These are phyloP conservation scores for Arachis monticola DNA, from an alignment of 331 rosid species.

Conservation along the genomic window DNA sequence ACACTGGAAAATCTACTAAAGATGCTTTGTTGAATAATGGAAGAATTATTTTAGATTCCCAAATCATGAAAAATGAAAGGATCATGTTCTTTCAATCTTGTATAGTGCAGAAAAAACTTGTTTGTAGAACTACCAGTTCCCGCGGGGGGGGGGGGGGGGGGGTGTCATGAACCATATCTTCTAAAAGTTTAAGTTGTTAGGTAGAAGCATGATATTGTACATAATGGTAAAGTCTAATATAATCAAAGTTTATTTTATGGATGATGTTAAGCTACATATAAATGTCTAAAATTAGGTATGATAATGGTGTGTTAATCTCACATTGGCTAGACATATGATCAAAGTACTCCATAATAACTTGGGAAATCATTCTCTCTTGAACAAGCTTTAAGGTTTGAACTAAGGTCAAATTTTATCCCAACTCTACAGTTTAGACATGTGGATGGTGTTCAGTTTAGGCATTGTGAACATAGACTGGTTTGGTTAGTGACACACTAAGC, in stretches of 20 bases:
- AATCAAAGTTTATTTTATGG: no score
- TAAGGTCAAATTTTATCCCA: not conserved
- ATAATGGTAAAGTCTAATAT: no score
- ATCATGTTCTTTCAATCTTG: not conserved
- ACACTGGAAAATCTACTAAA: not conserved
- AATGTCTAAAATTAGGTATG: not conserved
- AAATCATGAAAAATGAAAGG: not conserved
- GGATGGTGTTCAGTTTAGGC: not conserved
- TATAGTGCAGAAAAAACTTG: not conserved
- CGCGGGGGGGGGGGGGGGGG: not conserved
- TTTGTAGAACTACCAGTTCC: not conserved
- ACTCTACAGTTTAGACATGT: not conserved
- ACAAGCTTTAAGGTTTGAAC: not conserved
- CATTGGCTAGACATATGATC: not conserved
- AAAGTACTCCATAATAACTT: not conserved
- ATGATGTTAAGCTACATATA: no score
- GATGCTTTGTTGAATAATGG: not conserved
- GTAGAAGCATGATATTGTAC: not conserved
- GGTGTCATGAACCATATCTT: not conserved
- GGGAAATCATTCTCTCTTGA: not conserved
- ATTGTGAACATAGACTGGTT: conserved; percentile 8
- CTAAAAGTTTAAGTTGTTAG: not conserved
- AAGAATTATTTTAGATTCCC: not conserved
- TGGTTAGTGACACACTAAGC: not conserved
- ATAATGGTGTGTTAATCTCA: not conserved